Evolutionary conservation across 345 rosid genomes (phyloP).

Genomic region (Noccaea bulbosa): DNA sequence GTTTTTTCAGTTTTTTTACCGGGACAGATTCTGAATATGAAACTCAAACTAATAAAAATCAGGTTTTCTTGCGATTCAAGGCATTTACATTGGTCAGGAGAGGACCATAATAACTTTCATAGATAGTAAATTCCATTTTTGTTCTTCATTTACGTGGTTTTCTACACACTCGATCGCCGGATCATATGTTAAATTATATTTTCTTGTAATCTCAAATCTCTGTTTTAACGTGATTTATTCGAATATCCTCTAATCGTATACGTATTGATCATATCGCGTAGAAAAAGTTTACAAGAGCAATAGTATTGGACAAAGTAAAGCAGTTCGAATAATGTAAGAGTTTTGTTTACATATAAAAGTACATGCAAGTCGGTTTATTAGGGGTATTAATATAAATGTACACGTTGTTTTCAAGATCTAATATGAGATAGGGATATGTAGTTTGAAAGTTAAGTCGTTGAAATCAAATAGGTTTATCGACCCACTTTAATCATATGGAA

Average conservation of each 20-base stretch:
- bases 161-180: not conserved
- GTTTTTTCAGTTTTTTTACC: not conserved
- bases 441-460: slow-evolving; percentile 34
- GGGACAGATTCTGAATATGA: no score
- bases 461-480: slow-evolving; percentile 29
- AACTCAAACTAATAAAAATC: not conserved
- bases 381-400: not conserved
- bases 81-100: not conserved
- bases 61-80: not conserved
- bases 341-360: not conserved
- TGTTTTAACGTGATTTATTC: not conserved
- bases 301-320: slow-evolving; percentile 1
- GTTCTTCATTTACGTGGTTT: not conserved
- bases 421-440: slow-evolving; percentile 19
- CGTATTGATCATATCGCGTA: not conserved
- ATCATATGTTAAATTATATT: not conserved
- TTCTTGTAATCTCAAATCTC: not conserved
- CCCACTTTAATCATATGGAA: slow-evolving; percentile 42
- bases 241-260: not conserved
- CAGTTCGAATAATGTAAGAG: slow-evolving; percentile 4
- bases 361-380: not conserved
- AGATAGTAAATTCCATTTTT: not conserved
- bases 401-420: slow-evolving; percentile 28
- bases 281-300: not conserved
- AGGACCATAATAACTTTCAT: not conserved